A percentile compares a stretch with the other conserved stretches of the same genome.
Conservation (phyloP, 2,329 filamentous ascomycete species). For the Pestalotiopsis sp. region DNA sequence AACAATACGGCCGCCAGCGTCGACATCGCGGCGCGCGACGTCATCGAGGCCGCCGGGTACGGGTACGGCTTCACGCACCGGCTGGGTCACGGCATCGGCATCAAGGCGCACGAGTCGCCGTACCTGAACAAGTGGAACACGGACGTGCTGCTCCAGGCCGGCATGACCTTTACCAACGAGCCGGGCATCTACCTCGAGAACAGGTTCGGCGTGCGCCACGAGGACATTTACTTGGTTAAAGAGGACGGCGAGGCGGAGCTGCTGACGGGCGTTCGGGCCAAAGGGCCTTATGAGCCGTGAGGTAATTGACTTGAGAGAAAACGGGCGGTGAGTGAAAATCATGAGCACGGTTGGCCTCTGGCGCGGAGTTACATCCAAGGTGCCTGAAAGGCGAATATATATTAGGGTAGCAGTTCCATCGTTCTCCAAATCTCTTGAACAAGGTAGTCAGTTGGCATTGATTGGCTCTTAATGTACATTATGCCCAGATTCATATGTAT, state of each 20-base stretch:
- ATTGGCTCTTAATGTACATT: too few species aligned
- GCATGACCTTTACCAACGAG: slow-evolving; percentile 67
- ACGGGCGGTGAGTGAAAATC: too few species aligned
- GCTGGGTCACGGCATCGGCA: slow-evolving; percentile 66
- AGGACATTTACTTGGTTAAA: slow-evolving; percentile 62
- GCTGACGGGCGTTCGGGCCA: slow-evolving; percentile 55
- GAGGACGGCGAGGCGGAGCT: slow-evolving; percentile 56
- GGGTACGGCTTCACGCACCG: slow-evolving; percentile 63
- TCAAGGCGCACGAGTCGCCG: slow-evolving; percentile 67
- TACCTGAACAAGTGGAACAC: slow-evolving; percentile 67
- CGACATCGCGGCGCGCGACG: slow-evolving; percentile 59
- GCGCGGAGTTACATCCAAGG: too few species aligned
- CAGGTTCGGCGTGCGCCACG: slow-evolving; percentile 64
- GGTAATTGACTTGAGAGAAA: too few species aligned
- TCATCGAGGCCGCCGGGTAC: slow-evolving; percentile 62
- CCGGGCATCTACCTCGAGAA: slow-evolving; percentile 64
- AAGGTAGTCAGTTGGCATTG: too few species aligned
- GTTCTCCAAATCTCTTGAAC: too few species aligned
- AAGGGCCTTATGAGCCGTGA: slow-evolving; percentile 54
- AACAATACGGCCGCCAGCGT: slow-evolving; percentile 60
- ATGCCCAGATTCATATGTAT: too few species aligned
- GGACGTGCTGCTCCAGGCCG: slow-evolving; percentile 45
- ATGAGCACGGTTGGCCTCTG: background rate
- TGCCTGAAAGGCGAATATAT: too few species aligned
- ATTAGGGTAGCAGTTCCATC: too few species aligned